Conservation (phyloP, 1,139 yeast species). For the Magnusiomyces tetraspermus region DNA sequence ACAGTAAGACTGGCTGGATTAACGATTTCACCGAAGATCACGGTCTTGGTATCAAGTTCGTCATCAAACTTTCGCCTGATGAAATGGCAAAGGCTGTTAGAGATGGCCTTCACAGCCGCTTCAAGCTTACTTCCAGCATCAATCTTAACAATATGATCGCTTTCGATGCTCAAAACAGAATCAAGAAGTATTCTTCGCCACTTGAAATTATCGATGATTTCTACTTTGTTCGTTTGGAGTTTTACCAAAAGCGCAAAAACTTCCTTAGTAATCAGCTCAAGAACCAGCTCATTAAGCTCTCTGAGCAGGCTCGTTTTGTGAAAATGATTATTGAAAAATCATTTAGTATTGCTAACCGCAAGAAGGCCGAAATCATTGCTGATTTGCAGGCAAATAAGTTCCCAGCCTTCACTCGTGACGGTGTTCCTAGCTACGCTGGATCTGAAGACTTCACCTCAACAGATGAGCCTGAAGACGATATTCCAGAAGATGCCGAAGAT, state of each 20-base stretch:
- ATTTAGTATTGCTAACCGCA: slow-evolving; percentile 64
- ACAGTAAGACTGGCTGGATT: slow-evolving; percentile 62
- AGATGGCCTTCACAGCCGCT: slow-evolving; percentile 74
- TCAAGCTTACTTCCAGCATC: slow-evolving; percentile 62
- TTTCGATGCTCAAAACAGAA: slow-evolving; percentile 85
- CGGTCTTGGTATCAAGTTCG: slow-evolving; percentile 68
- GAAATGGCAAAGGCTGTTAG: slow-evolving; percentile 74
- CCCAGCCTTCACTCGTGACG: slow-evolving; percentile 65
- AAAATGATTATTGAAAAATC: slow-evolving; percentile 76
- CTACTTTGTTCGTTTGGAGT: slow-evolving; percentile 77
- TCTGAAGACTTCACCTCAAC: slow-evolving; percentile 32
- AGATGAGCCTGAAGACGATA: slow-evolving; percentile 30
- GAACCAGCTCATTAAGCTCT: slow-evolving; percentile 61
- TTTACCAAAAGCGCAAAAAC: slow-evolving; percentile 86
- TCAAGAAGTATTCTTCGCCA: slow-evolving; percentile 68
- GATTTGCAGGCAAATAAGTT: slow-evolving; percentile 58
- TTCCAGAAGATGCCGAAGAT: slow-evolving; percentile 27
- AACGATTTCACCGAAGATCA: slow-evolving; percentile 95
- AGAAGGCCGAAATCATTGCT: slow-evolving; percentile 53
- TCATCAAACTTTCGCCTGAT: slow-evolving; percentile 60
- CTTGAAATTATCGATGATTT: slow-evolving; percentile 76
- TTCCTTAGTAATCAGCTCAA: slow-evolving; percentile 58
- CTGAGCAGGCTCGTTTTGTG: slow-evolving; percentile 85
- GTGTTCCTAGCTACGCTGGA: slow-evolving; percentile 43
- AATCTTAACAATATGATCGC: slow-evolving; percentile 88